Evolutionary conservation across 345 rosid genomes (phyloP).

Genomic region (Camelina laxa): DNA sequence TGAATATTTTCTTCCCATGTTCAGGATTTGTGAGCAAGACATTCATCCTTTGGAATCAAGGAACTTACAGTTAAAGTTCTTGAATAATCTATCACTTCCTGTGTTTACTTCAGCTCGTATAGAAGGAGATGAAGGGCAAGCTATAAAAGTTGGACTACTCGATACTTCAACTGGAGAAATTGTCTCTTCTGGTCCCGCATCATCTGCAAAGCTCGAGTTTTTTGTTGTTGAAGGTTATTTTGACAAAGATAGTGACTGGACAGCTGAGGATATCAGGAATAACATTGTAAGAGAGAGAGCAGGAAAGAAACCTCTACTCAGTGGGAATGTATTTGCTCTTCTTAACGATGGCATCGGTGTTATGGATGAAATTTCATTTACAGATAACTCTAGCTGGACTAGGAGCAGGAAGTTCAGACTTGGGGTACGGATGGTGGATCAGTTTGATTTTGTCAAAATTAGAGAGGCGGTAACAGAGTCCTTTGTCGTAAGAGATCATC

Average conservation of each 20-base stretch:
- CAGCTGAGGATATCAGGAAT: constrained; percentile 75
- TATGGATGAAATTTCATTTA: constrained; percentile 77
- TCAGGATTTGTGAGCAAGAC: constrained; percentile 77
- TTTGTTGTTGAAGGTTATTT: constrained; percentile 96
- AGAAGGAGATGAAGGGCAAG: constrained; percentile 77
- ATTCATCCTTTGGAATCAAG: constrained; percentile 57
- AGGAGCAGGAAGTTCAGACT: constrained; percentile 96
- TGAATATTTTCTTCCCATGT: background rate
- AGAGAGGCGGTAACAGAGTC: constrained; percentile 87
- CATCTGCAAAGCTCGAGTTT: constrained; percentile 81
- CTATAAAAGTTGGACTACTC: constrained; percentile 69
- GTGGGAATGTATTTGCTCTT: constrained; percentile 69
- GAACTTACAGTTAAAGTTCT: constrained; percentile 72
- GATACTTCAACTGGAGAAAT: constrained; percentile 68
- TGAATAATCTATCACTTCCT: constrained; percentile 75
- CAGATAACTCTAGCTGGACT: constrained; percentile 99
- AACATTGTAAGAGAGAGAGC: constrained; percentile 94
- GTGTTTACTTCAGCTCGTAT: constrained; percentile 93
- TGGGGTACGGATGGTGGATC: constrained; percentile 80
- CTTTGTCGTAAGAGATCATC: constrained; percentile 97
- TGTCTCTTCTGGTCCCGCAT: constrained; percentile 64
- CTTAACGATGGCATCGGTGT: constrained; percentile 71
- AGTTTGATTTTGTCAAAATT: constrained; percentile 59
- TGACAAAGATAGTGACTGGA: constrained; percentile 77
- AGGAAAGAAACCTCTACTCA: constrained; percentile 94